These are phyloP conservation scores for Fusarium vanettenii DNA, from an alignment of 2,329 filamentous ascomycete species.

Conservation along the genomic window DNA sequence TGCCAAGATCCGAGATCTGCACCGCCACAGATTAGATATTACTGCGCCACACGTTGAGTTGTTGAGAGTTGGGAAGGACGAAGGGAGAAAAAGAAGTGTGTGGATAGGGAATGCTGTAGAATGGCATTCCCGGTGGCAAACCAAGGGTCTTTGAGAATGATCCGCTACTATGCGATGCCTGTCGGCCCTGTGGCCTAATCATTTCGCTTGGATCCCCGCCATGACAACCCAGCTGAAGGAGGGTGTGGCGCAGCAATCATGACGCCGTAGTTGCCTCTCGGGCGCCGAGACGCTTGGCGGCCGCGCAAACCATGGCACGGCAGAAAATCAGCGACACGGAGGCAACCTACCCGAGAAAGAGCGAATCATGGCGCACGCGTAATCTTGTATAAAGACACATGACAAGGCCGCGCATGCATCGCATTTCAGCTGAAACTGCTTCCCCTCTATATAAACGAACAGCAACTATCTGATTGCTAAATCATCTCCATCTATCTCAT, in stretches of 20 bases:
- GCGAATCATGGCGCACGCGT: conserved; percentile 36
- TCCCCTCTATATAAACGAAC: not conserved
- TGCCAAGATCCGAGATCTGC: conserved; percentile 1
- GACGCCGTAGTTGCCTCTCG: conserved; percentile 22
- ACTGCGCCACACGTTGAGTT: not conserved
- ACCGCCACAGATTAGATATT: not conserved
- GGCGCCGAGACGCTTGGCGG: conserved; percentile 30
- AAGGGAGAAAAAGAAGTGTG: not conserved
- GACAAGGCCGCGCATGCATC: conserved; percentile 22
- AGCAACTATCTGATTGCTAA: not conserved
- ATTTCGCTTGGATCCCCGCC: not conserved
- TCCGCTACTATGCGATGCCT: not conserved
- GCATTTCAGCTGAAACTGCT: conserved; percentile 2
- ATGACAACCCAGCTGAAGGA: not conserved
- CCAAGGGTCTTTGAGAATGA: not conserved
- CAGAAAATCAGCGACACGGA: conserved; percentile 13
- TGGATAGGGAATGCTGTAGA: not conserved
- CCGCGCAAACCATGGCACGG: conserved; percentile 29
- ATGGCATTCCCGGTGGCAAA: not conserved
- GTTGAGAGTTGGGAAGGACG: not conserved
- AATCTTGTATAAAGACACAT: conserved; percentile 34
- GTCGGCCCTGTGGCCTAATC: not conserved
- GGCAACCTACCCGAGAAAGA: conserved; percentile 32
- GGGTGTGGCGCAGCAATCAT: conserved; percentile 30
- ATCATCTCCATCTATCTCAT: not conserved